Conservation (phyloP, 2,329 filamentous ascomycete genomes). For the Chaetomiaceae sp. region DNA sequence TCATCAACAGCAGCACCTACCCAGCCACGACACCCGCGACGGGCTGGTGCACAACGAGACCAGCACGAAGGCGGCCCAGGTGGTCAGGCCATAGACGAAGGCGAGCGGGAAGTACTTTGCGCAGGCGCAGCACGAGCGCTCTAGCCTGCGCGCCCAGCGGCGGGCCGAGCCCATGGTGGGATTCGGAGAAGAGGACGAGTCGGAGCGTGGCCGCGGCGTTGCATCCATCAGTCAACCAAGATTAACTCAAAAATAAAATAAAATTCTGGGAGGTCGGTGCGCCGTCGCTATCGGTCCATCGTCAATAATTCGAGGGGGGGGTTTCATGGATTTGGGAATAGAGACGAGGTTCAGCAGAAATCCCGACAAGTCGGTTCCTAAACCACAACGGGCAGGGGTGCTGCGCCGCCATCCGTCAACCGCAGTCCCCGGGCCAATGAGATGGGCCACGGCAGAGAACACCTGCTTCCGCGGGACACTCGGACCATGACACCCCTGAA, state of each 20-base stretch:
- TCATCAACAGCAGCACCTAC: slow-evolving; percentile 37
- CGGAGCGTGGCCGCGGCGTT: slow-evolving; percentile 13
- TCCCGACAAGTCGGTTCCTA: slow-evolving; percentile 6
- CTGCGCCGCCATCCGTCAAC: slow-evolving; percentile 1
- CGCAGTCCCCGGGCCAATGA: slow-evolving; percentile 10
- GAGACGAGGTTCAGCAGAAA: slow-evolving; percentile 8
- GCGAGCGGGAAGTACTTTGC: slow-evolving; percentile 79
- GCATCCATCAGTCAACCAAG: slow-evolving; percentile 28
- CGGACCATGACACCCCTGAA: slow-evolving; percentile 5
- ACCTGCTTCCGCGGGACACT: slow-evolving; percentile 5
- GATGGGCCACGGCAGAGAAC: not conserved
- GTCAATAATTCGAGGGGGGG: not conserved
- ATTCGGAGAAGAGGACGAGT: slow-evolving; percentile 5
- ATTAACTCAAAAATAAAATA: too few relatives aligned
- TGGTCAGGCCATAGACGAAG: slow-evolving; percentile 87
- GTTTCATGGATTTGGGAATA: not conserved
- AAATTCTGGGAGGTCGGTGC: not conserved
- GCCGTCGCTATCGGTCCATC: slow-evolving; percentile 2
- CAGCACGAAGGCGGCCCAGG: slow-evolving; percentile 89
- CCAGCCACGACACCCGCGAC: slow-evolving; percentile 52
- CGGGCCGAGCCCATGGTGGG: slow-evolving; percentile 48
- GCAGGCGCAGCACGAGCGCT: slow-evolving; percentile 77
- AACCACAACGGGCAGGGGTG: slow-evolving; percentile 8
- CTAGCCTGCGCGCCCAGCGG: slow-evolving; percentile 64
- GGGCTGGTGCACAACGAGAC: slow-evolving; percentile 63